phyloP scores from a whole-genome alignment of 495 filamentous ascomycete species.

The Neurospora pannonica region DNA sequence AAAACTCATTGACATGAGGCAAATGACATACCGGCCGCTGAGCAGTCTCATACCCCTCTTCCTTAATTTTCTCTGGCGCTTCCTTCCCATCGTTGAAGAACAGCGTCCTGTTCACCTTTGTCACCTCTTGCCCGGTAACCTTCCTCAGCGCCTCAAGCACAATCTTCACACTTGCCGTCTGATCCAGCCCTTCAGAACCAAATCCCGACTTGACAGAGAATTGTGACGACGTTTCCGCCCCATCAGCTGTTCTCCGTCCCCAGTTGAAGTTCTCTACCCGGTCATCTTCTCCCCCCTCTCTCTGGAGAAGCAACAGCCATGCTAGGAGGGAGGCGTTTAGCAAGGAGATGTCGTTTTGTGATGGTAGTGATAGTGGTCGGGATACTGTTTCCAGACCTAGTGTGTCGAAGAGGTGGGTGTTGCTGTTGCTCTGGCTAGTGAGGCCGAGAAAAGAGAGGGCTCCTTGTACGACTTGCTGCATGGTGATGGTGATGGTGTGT shows the following conservation, averaged over 20 bases:
- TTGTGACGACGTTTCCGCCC: background rate
- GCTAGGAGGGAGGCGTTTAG: slow-evolving; percentile 8
- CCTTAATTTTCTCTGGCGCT: background rate
- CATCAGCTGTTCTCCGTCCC: slow-evolving; percentile 1
- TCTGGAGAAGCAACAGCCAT: slow-evolving; percentile 8
- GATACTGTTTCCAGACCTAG: slow-evolving; percentile 1
- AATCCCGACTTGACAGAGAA: slow-evolving; percentile 1
- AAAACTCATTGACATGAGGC: no score
- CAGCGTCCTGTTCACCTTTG: background rate
- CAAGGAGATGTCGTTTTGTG: background rate
- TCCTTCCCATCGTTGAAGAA: slow-evolving; percentile 8
- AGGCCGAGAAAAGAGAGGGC: background rate
- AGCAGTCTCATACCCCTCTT: background rate
- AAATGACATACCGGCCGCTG: background rate
- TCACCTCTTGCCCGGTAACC: background rate
- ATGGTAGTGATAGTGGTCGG: slow-evolving; percentile 1
- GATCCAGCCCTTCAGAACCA: background rate
- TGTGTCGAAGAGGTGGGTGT: background rate
- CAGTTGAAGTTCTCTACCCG: slow-evolving; percentile 6
- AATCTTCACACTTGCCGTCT: background rate
- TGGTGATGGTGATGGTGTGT: background rate
- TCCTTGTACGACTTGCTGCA: slow-evolving; percentile 10
- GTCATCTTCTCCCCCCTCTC: slow-evolving; percentile 5
- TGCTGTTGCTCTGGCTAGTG: background rate
- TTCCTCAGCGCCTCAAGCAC: background rate